phyloP scores from a whole-genome alignment of 1,139 yeast genomes.

The Pichia sp. region DNA sequence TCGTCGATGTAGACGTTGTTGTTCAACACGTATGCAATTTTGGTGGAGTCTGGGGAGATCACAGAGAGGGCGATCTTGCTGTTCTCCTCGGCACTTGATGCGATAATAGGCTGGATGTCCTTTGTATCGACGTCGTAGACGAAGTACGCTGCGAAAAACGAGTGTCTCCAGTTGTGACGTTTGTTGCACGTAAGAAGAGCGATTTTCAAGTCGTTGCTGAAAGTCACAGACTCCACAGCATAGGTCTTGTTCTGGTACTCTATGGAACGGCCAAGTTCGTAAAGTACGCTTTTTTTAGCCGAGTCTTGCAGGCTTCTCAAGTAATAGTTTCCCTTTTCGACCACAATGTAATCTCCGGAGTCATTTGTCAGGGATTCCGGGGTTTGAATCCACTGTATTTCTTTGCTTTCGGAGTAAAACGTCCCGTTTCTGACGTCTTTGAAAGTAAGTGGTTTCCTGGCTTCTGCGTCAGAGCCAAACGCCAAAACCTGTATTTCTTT shows the following conservation, averaged over 20 bases:
- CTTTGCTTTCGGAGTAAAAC: conserved; percentile 45
- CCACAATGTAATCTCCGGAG: conserved; percentile 52
- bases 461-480: background rate
- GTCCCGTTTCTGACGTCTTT: conserved; percentile 44
- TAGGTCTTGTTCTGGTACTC: conserved; percentile 38
- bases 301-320: conserved; percentile 51
- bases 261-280: conserved; percentile 44
- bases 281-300: conserved; percentile 42
- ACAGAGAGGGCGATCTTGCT: conserved; percentile 32
- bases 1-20: conserved; percentile 45
- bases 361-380: conserved; percentile 42
- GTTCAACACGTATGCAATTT: conserved; percentile 42
- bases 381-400: conserved; percentile 65
- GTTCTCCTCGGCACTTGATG: conserved; percentile 26
- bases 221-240: conserved; percentile 48
- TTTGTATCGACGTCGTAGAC: conserved; percentile 34
- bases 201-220: conserved; percentile 59
- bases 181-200: conserved; percentile 53
- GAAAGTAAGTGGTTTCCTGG: conserved; percentile 33
- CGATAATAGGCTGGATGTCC: conserved; percentile 33
- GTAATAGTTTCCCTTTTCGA: conserved; percentile 36
- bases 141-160: conserved; percentile 51
- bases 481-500: too few relatives aligned
- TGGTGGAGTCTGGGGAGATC: conserved; percentile 48
- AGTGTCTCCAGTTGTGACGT: conserved; percentile 51